A percentile compares a stretch with the other conserved stretches of the same genome.
These are phyloP conservation scores for Fraxinus xanthoxyloides DNA, from an alignment of 305 asterid genomes.

Conservation along the genomic window DNA sequence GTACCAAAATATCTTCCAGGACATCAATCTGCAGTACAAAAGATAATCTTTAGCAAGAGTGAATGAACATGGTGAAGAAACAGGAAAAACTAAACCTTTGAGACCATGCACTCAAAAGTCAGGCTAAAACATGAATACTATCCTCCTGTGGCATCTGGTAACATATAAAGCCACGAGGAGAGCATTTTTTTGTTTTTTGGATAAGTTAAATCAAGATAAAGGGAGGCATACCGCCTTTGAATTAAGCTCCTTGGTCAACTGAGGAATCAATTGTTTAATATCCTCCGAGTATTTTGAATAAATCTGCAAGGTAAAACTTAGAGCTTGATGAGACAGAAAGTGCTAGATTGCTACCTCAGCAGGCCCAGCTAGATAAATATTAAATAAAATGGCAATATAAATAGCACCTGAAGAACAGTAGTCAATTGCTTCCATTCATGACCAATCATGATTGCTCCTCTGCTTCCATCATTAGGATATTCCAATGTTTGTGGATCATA, in stretches of 20 bases:
- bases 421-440: slow-evolving; percentile 53
- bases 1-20: slow-evolving; percentile 52
- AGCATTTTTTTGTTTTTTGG: background rate
- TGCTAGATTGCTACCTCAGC: slow-evolving; percentile 8
- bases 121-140: background rate
- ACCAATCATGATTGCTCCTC: slow-evolving; percentile 27
- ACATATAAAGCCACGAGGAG: slow-evolving; percentile 6
- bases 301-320: slow-evolving; percentile 60
- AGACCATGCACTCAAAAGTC: background rate
- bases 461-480: slow-evolving; percentile 36
- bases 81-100: slow-evolving; percentile 1
- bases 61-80: slow-evolving; percentile 19
- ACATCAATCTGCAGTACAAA: slow-evolving; percentile 58
- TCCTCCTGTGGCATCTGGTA: slow-evolving; percentile 7
- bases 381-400: slow-evolving; percentile 18
- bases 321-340: slow-evolving; percentile 24
- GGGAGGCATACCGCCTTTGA: slow-evolving; percentile 47
- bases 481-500: slow-evolving; percentile 27
- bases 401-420: slow-evolving; percentile 41
- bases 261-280: slow-evolving; percentile 44
- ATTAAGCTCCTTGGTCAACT: slow-evolving; percentile 43
- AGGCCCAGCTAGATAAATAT: slow-evolving; percentile 14
- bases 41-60: slow-evolving; percentile 4
- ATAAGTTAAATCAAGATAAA: slow-evolving; percentile 12
- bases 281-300: slow-evolving; percentile 56